Evolutionary conservation across 2,329 filamentous ascomycete genomes (phyloP), one percentile per base, ranked within the genome.

Genomic region (Cucurbitaria berberidis): DNA sequence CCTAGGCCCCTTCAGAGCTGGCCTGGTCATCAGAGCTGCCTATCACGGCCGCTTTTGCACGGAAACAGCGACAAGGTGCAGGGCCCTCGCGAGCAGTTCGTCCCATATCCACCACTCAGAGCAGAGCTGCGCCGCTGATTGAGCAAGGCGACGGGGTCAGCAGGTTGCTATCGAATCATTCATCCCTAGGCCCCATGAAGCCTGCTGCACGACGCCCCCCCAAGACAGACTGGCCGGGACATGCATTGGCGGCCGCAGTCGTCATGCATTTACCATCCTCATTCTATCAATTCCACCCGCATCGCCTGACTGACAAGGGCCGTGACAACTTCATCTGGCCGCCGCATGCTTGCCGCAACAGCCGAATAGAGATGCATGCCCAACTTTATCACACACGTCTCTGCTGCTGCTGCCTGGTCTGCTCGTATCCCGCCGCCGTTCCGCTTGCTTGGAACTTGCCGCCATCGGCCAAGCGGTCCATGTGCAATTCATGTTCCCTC

Each of bases 201-300:
- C 57, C 60, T 60, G 62, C 66, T 68, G 60, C 43, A 26, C 46
- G 55, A n/a, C n/a, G n/a, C n/a, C n/a, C n/a, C n/a, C 66, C 63
- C 68, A 59, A 60, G 60, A 55, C 50, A 53, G 30, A n/a, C 30
- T 34, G 30, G 30, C 30, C 16, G 13, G 56, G 51, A 46, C 62
- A 58, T 73, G 69, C 68, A 71, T 70, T 69, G 68, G 69, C 70
- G 67, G 66, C 70, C 71, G 64, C 63, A 59, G 59, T 64, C 59
- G 63, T 69, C 69, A 70, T 72, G 68, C 69, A 73, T 69, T 66
- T 62, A 55, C 59, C 60, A 50, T 64, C 57, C 57, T 60, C 53
- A 29, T 62, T 65, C 57, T 57, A 65, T 64, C 65, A 57, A 60
- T 52, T n/a, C 57, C 34, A 51, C 41, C 64, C 62, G 60, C 63